Base-by-base conservation (phyloP, 2,329 filamentous ascomycete species). In the Pseudomassariella vexata region DNA sequence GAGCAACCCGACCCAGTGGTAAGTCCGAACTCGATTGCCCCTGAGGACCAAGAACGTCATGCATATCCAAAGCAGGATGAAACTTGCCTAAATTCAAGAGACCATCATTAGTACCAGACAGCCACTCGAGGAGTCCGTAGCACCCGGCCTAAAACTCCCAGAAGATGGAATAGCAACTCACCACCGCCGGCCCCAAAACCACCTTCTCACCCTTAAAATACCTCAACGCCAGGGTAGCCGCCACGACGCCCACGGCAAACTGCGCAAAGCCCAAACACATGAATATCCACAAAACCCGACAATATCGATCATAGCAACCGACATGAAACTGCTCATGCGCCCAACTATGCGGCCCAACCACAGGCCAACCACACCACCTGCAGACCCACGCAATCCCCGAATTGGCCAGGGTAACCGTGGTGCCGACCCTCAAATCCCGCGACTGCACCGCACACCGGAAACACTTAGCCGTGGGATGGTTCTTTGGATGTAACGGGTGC, bases 351-450 rank as follows among this genome's bases (percentile, higher is more conserved):
- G 46, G 46, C 5, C 38, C 36, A 5, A 46, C 41, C 19, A 65
- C 49, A 6, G 63, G 64, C 36, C 48, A 56, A 0, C 65, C 63
- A 44, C 65, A 68, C 54, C 62, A 68, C 6, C 64, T 56, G 26
- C 65, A 69, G 9, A 63, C 50, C 50, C 55, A 65, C 18, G 56
- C 52, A 5, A 39, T 44, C 8, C 45, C 40, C 12, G 45, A 44
- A 25, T 59, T 60, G 5, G 51, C 62, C 24, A 68, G 49, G 0
- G 42, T 43, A n/a, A 64, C 52, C 41, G 46, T 50, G n/a, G 45
- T 42, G 5, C 63, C 63, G 4, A 64, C 51, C 12, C 48, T 45
- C 6, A 60, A 54, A 6, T 64, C 61, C 9, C 51, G 44, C 5
- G 42, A 38, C 11, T 45, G 45, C 10, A 59, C 46, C 7, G 60